phyloP scores from a whole-genome alignment of 345 rosid species.

The Linum trigynum region DNA sequence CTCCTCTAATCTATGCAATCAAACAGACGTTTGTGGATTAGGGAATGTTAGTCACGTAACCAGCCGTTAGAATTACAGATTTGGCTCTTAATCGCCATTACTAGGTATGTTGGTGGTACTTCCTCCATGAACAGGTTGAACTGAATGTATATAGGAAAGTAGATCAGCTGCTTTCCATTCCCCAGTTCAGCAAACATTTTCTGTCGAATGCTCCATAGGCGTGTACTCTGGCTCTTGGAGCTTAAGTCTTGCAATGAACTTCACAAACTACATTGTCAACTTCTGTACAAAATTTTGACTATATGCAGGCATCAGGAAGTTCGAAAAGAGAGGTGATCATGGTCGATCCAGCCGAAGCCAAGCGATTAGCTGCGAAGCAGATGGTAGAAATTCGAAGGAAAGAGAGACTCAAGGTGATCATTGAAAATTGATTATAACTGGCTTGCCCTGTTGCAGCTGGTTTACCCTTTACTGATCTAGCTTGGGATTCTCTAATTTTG shows the following conservation, averaged over 20 bases:
- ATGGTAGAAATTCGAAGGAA: conserved; percentile 53
- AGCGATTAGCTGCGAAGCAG: conserved; percentile 64
- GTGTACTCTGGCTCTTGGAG: not conserved
- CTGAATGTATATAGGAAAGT: conserved; percentile 4
- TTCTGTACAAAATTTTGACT: not conserved
- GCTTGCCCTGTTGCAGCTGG: too few relatives aligned
- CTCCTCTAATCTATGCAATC: conserved; percentile 2
- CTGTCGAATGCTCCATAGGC: not conserved
- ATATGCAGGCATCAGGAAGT: conserved; percentile 33
- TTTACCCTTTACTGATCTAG: not conserved
- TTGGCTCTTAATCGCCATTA: too few relatives aligned
- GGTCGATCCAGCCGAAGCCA: conserved; percentile 94
- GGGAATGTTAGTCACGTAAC: too few relatives aligned
- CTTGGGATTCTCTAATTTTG: not conserved
- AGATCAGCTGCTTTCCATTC: not conserved
- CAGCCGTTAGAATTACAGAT: conserved; percentile 2
- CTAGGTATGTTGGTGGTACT: too few relatives aligned
- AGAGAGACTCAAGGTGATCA: conserved; percentile 49
- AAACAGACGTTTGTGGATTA: not conserved
- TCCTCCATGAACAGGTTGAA: not conserved
- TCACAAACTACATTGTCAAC: not conserved
- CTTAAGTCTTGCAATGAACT: not conserved
- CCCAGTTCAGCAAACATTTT: not conserved
- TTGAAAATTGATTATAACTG: not conserved
- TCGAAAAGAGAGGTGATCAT: conserved; percentile 40